phyloP scores from a whole-genome alignment of 345 rosid species.

The Heritiera fomes region DNA sequence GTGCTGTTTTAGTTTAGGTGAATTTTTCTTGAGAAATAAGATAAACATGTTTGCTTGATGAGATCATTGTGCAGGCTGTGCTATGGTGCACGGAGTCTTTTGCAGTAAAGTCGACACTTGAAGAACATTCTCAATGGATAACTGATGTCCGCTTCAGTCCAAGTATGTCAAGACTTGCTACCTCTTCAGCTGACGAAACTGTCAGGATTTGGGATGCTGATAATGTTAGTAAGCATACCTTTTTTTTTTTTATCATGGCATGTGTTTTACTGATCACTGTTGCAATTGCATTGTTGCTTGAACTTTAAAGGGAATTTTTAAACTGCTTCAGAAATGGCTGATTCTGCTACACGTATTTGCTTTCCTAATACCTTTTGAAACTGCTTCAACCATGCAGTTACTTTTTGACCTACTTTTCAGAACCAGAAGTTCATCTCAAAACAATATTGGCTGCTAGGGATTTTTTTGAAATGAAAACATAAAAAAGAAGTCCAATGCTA shows the following conservation, averaged over 20 bases:
- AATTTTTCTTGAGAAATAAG: not conserved
- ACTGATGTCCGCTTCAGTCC: slow-evolving; percentile 74
- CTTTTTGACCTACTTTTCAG: not conserved
- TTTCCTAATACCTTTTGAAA: not conserved
- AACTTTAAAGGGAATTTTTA: not conserved
- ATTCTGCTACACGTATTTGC: not conserved
- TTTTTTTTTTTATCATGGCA: not conserved
- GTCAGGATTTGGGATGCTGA: slow-evolving; percentile 72
- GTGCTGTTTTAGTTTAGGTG: not conserved
- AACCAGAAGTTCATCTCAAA: too few species aligned
- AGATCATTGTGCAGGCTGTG: slow-evolving; percentile 44
- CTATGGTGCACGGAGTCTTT: slow-evolving; percentile 66
- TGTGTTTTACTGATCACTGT: not conserved
- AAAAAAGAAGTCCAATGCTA: not conserved
- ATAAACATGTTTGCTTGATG: slow-evolving; percentile 12
- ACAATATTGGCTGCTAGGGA: not conserved
- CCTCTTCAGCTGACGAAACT: slow-evolving; percentile 67
- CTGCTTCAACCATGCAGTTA: not conserved
- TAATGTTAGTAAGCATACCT: slow-evolving; percentile 42
- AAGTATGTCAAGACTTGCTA: slow-evolving; percentile 57
- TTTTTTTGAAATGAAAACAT: not conserved
- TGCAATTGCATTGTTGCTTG: slow-evolving; percentile 10
- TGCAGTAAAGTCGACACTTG: slow-evolving; percentile 48
- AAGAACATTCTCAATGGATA: slow-evolving; percentile 60
- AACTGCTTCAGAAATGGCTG: not conserved